Evolutionary conservation across 2,329 filamentous ascomycete genomes (phyloP), one percentile per base, ranked within the genome.

Genomic region (Chrysoporthe cubensis): DNA sequence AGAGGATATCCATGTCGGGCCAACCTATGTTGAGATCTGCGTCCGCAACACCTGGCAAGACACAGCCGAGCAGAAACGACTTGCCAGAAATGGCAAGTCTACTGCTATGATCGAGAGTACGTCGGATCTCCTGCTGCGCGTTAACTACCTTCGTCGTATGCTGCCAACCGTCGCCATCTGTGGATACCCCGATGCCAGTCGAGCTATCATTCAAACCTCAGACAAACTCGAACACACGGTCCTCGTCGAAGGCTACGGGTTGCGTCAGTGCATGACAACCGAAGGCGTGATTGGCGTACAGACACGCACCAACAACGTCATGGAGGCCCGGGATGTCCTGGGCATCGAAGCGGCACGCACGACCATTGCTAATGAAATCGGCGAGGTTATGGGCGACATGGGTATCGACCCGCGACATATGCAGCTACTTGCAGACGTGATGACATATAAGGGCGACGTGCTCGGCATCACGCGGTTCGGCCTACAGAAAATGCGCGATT

Each of bases 361-460:
- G 3, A 97, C 94, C 7, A 98, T 99, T 75, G 92, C 96, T 62
- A 83, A 87, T 58, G 96, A 99, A 82, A 98, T 99, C 74, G 87
- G 85, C 64, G 85, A 86, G 64, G 96, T 98, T 76, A 99, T 98
- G 94, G 88, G 88, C 46, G 89, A 91, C 77, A 97, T 99, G 94
- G 90, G 88, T 78, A 98, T 99, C 75, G 96, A 99, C 80, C 95
- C 94, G 57, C 92, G 96, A 66, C 96, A 99, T 81, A 98, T 99
- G 94, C 91, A 97, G 78, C 87, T 99, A 21, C 88, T 99, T 1
- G 95, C 96, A 13, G 96, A 99, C 75, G 94, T 97, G 65, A 99
- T 99, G 96, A 98, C 96, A 0, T 98, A 95, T 85, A 98, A 97
- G 82, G 96, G 96, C 62, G 95, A 98, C 73, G 92, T 99, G 0